Evolutionary conservation across 2,329 filamentous ascomycete species (phyloP), one percentile per base, ranked within the genome.

Genomic region (Exophiala bonariae): DNA sequence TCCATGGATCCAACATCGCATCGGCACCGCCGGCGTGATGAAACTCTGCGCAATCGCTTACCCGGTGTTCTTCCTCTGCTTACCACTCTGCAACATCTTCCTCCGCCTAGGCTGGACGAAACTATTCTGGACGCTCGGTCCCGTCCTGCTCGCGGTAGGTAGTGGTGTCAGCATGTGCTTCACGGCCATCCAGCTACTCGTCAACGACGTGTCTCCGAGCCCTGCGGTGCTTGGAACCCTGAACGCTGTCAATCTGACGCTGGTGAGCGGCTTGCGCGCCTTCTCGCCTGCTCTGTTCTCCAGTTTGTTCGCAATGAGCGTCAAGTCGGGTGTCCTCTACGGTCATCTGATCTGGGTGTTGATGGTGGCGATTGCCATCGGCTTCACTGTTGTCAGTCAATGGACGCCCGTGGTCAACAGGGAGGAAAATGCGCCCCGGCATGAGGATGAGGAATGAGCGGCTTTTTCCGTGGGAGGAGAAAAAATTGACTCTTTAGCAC

Each of bases 201-300:
- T 92, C 23, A 92, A 92, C 64, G 86, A 91, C 48, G 79, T 86
- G 2, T 77, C 83, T 0, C 88, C 88, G 0, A 80, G 75, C 8
- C 76, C 80, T 1, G 71, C 74, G 33, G 78, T 81, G 0, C 70
- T 92, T 8, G 87, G 84, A 0, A 89, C 81, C 0, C 69, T 93
- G 20, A 92, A 92, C 57, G 83, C 84, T 0, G 58, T 89, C 1
- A 78, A 80, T 0, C 69, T 92, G 47, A 85, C 85, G 0, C 59
- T 81, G 1, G 67, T 73, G 0, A 83, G 81, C 53, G 83, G 71
- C 0, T 69, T 88, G 22, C 74, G 87, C 11, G 77, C 87, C 0
- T 72, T 91, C 32, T 76, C 78, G 0, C 87, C 88, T 0, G 85
- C 80, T 0, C 58, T 82, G 0, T 83, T 86, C 34, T 79, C 85